Evolutionary conservation across 495 filamentous ascomycete species (phyloP).

Genomic region (Hyaloscypha bicolor): DNA sequence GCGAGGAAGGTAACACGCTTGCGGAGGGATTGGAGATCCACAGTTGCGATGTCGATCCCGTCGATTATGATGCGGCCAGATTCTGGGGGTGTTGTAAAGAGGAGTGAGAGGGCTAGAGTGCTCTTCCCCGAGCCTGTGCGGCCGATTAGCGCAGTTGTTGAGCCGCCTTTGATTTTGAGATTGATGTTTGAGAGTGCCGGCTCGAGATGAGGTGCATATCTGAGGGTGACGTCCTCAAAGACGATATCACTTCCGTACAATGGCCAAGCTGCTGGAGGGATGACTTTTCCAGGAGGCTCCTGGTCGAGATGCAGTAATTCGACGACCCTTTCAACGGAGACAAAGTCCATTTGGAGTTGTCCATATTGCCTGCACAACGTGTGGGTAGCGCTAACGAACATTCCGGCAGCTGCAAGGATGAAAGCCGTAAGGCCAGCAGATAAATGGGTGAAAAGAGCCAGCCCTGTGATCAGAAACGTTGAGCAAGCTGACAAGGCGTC

Average conservation of each 20-base stretch:
- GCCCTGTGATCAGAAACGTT: conserved; percentile 67
- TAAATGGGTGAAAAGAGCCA: conserved; percentile 69
- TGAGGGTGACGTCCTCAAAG: conserved; percentile 75
- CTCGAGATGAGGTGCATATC: conserved; percentile 75
- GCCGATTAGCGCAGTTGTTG: conserved; percentile 51
- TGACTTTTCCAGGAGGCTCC: conserved; percentile 64
- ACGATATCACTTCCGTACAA: conserved; percentile 65
- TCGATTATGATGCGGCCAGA: conserved; percentile 61
- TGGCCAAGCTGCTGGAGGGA: conserved; percentile 78
- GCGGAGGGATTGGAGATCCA: conserved; percentile 61
- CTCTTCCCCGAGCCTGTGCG: conserved; percentile 63
- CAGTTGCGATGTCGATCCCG: conserved; percentile 59
- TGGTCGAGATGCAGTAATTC: conserved; percentile 75
- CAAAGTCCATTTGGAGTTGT: conserved; percentile 85
- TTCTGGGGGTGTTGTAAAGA: conserved; percentile 56
- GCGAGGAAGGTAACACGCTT: conserved; percentile 47
- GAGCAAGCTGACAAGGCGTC: conserved; percentile 69
- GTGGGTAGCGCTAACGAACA: conserved; percentile 71
- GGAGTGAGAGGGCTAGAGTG: conserved; percentile 64
- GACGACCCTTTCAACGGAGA: conserved; percentile 81
- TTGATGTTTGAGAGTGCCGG: conserved; percentile 65
- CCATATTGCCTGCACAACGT: conserved; percentile 74
- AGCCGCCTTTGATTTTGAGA: conserved; percentile 71
- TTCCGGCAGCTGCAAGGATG: conserved; percentile 62
- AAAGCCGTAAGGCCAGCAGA: conserved; percentile 78